phyloP scores from a whole-genome alignment of 495 filamentous ascomycete species.

The Penicillium coffeae region DNA sequence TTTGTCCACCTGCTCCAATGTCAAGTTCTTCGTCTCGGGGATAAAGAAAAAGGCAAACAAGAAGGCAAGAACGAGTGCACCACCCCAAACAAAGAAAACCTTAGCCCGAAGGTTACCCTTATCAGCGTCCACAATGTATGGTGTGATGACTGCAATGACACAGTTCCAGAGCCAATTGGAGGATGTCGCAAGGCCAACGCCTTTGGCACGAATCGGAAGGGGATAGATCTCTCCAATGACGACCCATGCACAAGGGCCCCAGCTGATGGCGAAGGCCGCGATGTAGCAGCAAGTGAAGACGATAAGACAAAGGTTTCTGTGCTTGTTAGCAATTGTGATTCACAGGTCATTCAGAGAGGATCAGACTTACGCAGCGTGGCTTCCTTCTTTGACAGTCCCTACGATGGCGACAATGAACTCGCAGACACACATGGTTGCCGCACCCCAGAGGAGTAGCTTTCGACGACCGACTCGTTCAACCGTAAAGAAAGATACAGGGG shows the following conservation, averaged over 20 bases:
- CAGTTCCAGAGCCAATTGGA: constrained; percentile 83
- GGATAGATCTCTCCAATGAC: constrained; percentile 81
- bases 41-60: constrained; percentile 71
- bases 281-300: constrained; percentile 82
- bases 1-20: constrained; percentile 79
- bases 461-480: constrained; percentile 75
- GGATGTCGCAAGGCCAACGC: constrained; percentile 71
- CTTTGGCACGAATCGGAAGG: constrained; percentile 70
- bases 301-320: constrained; percentile 40
- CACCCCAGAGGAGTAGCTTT: constrained; percentile 67
- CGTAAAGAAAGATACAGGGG: constrained; percentile 65
- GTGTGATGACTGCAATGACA: constrained; percentile 64
- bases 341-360: background rate
- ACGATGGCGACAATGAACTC: constrained; percentile 58
- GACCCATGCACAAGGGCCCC: constrained; percentile 78
- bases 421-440: constrained; percentile 55
- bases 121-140: constrained; percentile 63
- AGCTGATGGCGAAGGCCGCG: constrained; percentile 76
- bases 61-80: constrained; percentile 58
- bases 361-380: constrained; percentile 19
- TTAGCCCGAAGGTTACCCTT: constrained; percentile 64
- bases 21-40: constrained; percentile 76
- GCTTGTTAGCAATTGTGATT: background rate
- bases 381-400: constrained; percentile 45
- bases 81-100: constrained; percentile 79